A percentile compares a stretch with the other conserved stretches of the same genome.
Conservation (phyloP, 768 basidiomycete genomes). For the Boletus sp. region DNA sequence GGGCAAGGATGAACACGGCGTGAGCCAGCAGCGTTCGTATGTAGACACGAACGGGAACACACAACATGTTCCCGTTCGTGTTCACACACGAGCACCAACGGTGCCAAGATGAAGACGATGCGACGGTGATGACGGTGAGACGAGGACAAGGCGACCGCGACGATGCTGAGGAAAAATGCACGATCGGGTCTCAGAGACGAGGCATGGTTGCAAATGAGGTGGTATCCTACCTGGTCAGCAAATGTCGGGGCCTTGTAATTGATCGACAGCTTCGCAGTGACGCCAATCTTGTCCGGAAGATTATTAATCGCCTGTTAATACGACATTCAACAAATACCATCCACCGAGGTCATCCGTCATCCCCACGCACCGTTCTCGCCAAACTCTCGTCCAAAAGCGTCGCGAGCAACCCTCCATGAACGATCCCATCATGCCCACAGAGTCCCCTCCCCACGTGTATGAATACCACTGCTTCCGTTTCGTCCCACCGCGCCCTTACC, state of each 20-base stretch:
- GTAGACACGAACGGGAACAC: no score
- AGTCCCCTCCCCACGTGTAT: constrained; percentile 83
- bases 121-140: no score
- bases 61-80: no score
- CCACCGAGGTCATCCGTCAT: background rate
- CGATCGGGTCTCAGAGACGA: no score
- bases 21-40: no score
- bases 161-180: no score
- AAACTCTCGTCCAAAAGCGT: constrained; percentile 87
- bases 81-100: no score
- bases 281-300: constrained; percentile 86
- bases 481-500: constrained; percentile 71
- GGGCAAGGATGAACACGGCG: no score
- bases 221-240: constrained; percentile 70
- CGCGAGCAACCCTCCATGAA: constrained; percentile 91
- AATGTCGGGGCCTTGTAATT: constrained; percentile 77
- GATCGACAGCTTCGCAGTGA: constrained; percentile 81
- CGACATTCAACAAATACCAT: constrained; percentile 12
- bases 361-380: constrained; percentile 64
- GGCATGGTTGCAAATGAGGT: background rate
- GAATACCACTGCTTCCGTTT: constrained; percentile 67
- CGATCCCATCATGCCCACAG: constrained; percentile 92
- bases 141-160: no score
- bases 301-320: constrained; percentile 71
- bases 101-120: no score